Evolutionary conservation across 768 basidiomycete species (phyloP), one percentile per base, ranked within the genome.

Genomic region (Suillus discolor): DNA sequence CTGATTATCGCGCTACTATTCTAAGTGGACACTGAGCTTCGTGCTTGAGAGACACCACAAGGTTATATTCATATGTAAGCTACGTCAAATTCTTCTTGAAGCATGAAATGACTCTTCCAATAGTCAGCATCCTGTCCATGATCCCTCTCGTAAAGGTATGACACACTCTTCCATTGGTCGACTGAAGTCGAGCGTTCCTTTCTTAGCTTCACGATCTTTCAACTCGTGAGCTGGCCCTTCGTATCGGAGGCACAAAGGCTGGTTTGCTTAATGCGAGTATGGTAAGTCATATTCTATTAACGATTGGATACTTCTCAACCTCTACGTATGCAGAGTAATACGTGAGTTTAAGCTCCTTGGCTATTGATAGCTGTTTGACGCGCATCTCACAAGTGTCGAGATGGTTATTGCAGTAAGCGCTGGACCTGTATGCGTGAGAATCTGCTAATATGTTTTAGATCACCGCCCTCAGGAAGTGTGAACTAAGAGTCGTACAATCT

Each of bases 401-500:
- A 76, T 91, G 23, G 89, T 93, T 5, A 81, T 94, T 60, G 90
- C 91, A 64, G 92, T 92, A 68, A 68, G 89, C 79, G 57, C 57
- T 61, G 13, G 16, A n/a, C 36, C 23, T n/a, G 38, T 45, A 16
- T 38, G 11, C n/a, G 55, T 25, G 20, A 16, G 25, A 57, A 34
- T 25, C 57, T 11, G 18, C 38, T 42, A 4, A 67, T 13, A 53
- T 62, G 28, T 67, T 59, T 16, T 67, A 92, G 90, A 87, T 94
- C 65, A 91, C 88, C 60, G 94, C 93, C 0, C 79, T 96, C 67
- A 83, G 86, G 47, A 91, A 91, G 75, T 95, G 94, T 73, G 90
- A 96, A 73, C 83, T 96, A 20, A 83, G 85, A 55, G 82, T 96
- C n/a, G 93, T 96, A 7, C 93, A 96, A 72, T 89, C 92, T 4